These are phyloP conservation scores for Heracleum sosnowskyi DNA, from an alignment of 129 eudicot genomes.

Conservation along the genomic window DNA sequence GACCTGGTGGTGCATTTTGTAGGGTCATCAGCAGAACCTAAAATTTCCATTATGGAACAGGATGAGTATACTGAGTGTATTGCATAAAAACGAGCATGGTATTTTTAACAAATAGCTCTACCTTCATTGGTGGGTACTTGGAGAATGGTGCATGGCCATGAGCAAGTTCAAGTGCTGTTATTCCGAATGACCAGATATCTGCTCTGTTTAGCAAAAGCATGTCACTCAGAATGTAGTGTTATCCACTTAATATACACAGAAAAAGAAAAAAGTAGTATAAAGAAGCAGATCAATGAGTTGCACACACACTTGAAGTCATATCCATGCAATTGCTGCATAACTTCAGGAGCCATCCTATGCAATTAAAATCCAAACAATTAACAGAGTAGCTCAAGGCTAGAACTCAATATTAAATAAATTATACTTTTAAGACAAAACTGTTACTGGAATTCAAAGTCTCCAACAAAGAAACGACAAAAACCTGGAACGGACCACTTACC, in stretches of 20 bases:
- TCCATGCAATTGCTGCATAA: slow-evolving; percentile 90
- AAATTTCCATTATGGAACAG: neutral
- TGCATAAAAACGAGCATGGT: neutral
- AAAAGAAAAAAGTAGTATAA: neutral
- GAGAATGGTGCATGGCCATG: slow-evolving; percentile 99
- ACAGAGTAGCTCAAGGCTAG: neutral
- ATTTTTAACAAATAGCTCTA: slow-evolving; percentile 8
- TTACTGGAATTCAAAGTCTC: neutral
- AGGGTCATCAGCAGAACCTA: slow-evolving; percentile 94
- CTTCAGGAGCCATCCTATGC: slow-evolving; percentile 97
- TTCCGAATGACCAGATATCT: slow-evolving; percentile 96
- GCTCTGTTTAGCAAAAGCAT: slow-evolving; percentile 55
- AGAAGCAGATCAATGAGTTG: neutral
- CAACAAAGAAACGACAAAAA: neutral
- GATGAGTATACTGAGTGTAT: slow-evolving; percentile 2
- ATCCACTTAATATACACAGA: neutral
- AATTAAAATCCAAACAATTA: neutral
- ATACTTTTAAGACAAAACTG: too few relatives aligned
- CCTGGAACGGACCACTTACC: slow-evolving; percentile 39
- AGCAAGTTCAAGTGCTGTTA: slow-evolving; percentile 98
- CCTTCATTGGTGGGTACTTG: slow-evolving; percentile 99
- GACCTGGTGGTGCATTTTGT: slow-evolving; percentile 98
- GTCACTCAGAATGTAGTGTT: neutral
- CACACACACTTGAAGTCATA: slow-evolving; percentile 81
- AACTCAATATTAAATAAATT: neutral